Conservation (phyloP, 768 basidiomycete species). For the Trichaptum fuscoviolaceum region DNA sequence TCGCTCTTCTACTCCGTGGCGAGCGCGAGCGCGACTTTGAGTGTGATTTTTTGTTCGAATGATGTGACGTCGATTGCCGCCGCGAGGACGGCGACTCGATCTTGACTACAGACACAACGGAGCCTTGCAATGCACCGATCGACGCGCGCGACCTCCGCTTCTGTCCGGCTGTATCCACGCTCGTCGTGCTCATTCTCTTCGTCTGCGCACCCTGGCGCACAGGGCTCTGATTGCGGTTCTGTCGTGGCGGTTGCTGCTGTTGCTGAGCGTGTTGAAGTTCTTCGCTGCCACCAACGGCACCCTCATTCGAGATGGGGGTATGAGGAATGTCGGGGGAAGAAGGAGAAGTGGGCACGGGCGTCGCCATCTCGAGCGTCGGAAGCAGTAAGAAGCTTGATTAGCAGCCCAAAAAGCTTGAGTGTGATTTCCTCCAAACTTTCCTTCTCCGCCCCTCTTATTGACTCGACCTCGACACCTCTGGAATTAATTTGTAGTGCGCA, state of each 20-base stretch:
- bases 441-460: neutral
- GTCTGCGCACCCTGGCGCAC: neutral
- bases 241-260: neutral
- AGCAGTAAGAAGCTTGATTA: neutral
- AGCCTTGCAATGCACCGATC: neutral
- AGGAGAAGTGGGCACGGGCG: neutral
- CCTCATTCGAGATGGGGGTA: neutral
- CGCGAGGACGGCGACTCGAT: neutral
- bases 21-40: neutral
- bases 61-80: neutral
- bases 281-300: neutral
- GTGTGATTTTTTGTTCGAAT: neutral
- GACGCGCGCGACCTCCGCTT: neutral
- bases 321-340: neutral
- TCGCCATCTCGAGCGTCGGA: neutral
- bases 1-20: neutral
- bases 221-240: neutral
- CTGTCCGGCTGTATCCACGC: neutral
- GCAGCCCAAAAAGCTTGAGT: neutral
- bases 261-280: neutral
- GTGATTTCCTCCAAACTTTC: neutral
- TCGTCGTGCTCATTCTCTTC: neutral
- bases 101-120: neutral
- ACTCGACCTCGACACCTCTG: neutral
- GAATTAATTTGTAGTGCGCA: neutral